These are phyloP conservation scores for Calonectria pauciramosa DNA, from an alignment of 2,329 filamentous ascomycete genomes.

Conservation along the genomic window DNA sequence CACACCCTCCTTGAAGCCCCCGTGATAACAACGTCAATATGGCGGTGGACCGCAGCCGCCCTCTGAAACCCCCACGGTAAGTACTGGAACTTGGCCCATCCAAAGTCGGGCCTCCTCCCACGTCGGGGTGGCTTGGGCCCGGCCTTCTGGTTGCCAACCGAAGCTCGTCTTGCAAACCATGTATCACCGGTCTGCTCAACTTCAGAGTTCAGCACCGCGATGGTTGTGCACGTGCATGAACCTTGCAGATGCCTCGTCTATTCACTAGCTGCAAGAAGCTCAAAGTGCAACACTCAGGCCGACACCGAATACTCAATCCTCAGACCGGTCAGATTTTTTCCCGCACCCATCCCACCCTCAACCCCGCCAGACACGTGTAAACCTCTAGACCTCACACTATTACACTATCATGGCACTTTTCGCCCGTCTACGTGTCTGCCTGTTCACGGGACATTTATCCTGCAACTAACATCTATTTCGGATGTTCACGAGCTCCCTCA, in stretches of 20 bases:
- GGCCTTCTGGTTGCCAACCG: conserved; percentile 32
- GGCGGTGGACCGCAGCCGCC: conserved; percentile 39
- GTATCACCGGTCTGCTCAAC: neutral
- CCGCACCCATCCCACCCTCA: neutral
- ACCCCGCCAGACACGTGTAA: conserved; percentile 24
- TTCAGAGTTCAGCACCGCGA: conserved; percentile 10
- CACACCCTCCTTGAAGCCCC: conserved; percentile 29
- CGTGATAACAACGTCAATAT: conserved; percentile 44
- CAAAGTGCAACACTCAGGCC: neutral
- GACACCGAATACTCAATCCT: conserved; percentile 8
- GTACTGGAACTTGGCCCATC: conserved; percentile 27
- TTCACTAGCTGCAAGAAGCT: neutral
- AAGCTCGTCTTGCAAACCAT: conserved; percentile 4
- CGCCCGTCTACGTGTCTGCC: conserved; percentile 11
- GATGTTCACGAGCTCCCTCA: conserved; percentile 1
- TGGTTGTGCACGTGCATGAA: conserved; percentile 15
- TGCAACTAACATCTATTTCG: conserved; percentile 11
- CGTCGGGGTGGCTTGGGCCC: conserved; percentile 33
- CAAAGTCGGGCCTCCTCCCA: conserved; percentile 21
- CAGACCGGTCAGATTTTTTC: conserved; percentile 13
- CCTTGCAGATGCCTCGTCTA: conserved; percentile 4
- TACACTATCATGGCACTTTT: neutral
- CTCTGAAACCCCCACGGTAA: conserved; percentile 21
- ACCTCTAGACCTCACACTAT: conserved; percentile 15
- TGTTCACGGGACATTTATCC: conserved; percentile 10